phyloP scores from a whole-genome alignment of 2,329 filamentous ascomycete genomes.

The Fusarium kyushuense region DNA sequence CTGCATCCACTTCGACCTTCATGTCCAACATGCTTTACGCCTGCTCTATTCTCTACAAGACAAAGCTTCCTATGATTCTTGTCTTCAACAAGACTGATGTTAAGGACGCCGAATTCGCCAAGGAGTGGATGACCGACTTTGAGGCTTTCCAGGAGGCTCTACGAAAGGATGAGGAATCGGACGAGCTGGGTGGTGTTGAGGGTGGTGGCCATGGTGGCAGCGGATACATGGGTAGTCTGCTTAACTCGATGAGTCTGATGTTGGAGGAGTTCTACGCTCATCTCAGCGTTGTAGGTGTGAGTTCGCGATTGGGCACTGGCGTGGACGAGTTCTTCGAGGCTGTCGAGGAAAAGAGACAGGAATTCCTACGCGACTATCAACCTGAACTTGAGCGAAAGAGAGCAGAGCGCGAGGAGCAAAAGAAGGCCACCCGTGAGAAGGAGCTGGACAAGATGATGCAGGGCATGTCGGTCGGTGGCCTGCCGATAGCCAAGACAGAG shows the following conservation, averaged over 20 bases:
- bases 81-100: constrained; percentile 99
- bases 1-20: constrained; percentile 92
- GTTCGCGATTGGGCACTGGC: constrained; percentile 90
- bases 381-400: constrained; percentile 87
- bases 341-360: constrained; percentile 85
- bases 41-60: constrained; percentile 98
- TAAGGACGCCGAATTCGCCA: constrained; percentile 88
- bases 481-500: constrained; percentile 56
- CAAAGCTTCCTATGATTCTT: constrained; percentile 96
- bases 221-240: constrained; percentile 94
- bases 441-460: constrained; percentile 95
- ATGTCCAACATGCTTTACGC: constrained; percentile 99
- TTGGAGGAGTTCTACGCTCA: constrained; percentile 98
- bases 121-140: constrained; percentile 99
- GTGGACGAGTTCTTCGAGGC: constrained; percentile 94
- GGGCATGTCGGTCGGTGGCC: constrained; percentile 75
- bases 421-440: constrained; percentile 77
- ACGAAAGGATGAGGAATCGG: constrained; percentile 80
- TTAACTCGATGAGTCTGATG: constrained; percentile 98
- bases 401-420: constrained; percentile 80
- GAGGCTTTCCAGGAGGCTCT: constrained; percentile 93
- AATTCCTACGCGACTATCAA: constrained; percentile 91
- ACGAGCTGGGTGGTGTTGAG: constrained; percentile 80
- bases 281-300: constrained; percentile 91
- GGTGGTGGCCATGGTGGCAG: constrained; percentile 77